Evolutionary conservation across 2,329 filamentous ascomycete species (phyloP).

Genomic region (Colletotrichum tabaci): DNA sequence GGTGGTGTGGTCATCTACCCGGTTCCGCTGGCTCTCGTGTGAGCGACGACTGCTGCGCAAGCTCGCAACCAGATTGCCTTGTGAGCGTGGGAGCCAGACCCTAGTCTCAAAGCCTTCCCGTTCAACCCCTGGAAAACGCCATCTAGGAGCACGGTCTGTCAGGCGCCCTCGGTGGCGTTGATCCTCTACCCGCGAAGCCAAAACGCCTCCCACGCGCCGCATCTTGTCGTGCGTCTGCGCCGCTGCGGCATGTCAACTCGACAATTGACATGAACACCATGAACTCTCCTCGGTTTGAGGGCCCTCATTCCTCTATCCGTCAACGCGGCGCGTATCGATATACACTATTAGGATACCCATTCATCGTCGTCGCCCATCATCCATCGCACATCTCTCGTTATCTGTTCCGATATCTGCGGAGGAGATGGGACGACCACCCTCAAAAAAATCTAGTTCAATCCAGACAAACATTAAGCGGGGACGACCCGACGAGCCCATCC

Average conservation of each 20-base stretch:
- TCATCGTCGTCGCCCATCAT: neutral
- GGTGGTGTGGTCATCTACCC: neutral
- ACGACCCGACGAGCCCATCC: slow-evolving; percentile 28
- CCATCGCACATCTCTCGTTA: neutral
- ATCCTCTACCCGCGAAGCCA: slow-evolving; percentile 35
- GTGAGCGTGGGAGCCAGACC: neutral
- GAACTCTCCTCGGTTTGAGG: neutral
- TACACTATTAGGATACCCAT: too few species aligned
- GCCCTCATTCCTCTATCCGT: neutral
- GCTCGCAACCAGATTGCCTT: slow-evolving; percentile 4
- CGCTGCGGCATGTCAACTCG: slow-evolving; percentile 25
- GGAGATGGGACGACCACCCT: neutral
- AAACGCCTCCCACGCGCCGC: slow-evolving; percentile 42
- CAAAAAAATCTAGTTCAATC: neutral
- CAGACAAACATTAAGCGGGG: slow-evolving; percentile 23
- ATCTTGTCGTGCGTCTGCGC: slow-evolving; percentile 42
- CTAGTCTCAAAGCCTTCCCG: slow-evolving; percentile 40
- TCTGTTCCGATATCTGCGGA: neutral
- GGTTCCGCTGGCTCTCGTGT: slow-evolving; percentile 4
- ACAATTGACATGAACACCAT: neutral
- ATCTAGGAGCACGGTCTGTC: slow-evolving; percentile 32
- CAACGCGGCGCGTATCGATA: neutral
- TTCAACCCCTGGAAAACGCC: slow-evolving; percentile 39
- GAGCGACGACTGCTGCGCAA: slow-evolving; percentile 4
- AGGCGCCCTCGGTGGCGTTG: slow-evolving; percentile 35